phyloP scores from a whole-genome alignment of 139 green algal species.

The Chlorella sp. region DNA sequence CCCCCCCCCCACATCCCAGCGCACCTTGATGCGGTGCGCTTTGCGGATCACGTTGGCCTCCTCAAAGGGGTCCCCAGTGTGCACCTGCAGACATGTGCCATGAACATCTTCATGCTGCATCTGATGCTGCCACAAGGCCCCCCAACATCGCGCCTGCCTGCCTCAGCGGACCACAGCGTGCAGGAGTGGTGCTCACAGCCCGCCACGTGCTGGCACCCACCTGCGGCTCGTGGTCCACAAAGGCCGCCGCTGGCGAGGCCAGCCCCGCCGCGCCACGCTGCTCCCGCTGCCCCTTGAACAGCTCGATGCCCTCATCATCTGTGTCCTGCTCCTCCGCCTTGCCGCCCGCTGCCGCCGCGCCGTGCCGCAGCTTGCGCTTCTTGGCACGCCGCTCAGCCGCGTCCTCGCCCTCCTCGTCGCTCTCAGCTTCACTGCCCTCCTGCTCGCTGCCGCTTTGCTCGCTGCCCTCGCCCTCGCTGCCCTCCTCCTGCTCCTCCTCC shows the following conservation, averaged over 20 bases:
- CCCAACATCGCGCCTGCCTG: too few relatives aligned
- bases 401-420: too few relatives aligned
- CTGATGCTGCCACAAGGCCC: too few relatives aligned
- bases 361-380: not conserved
- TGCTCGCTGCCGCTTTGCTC: too few relatives aligned
- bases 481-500: too few relatives aligned
- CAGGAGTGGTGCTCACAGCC: too few relatives aligned
- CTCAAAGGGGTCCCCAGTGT: slow-evolving; percentile 67
- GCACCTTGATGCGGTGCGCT: slow-evolving; percentile 66
- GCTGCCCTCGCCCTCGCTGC: too few relatives aligned
- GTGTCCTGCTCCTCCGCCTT: slow-evolving; percentile 1
- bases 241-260: slow-evolving; percentile 10
- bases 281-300: slow-evolving; percentile 37
- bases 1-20: not conserved
- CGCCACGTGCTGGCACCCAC: not conserved
- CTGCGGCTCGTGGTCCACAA: slow-evolving; percentile 34
- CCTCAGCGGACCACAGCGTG: too few relatives aligned
- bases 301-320: slow-evolving; percentile 15
- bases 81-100: too few relatives aligned
- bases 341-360: not conserved
- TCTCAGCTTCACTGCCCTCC: too few relatives aligned
- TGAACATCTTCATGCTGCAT: too few relatives aligned
- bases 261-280: not conserved
- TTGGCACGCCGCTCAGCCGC: not conserved
- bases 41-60: slow-evolving; percentile 81